Evolutionary conservation across 257 asterid species (phyloP).

Genomic region (Ilex asprella): DNA sequence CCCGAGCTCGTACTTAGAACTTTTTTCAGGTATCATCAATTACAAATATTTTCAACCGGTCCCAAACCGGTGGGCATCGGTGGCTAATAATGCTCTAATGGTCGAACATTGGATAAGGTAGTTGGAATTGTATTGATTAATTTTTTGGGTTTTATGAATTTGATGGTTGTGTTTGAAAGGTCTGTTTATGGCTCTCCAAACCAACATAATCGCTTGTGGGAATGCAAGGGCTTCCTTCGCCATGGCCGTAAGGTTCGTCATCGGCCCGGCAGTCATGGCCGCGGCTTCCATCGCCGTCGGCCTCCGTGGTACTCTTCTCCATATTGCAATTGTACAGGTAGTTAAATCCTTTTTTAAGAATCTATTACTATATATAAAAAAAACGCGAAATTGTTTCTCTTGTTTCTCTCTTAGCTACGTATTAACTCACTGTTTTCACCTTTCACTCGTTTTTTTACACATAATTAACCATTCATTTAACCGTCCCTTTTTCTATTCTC

Average conservation of each 20-base stretch:
- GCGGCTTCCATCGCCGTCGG: conserved; percentile 66
- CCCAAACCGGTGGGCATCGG: conserved; percentile 6
- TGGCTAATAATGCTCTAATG: not conserved
- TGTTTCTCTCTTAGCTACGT: not conserved
- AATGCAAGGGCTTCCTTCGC: conserved; percentile 53
- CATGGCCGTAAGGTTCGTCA: conserved; percentile 93
- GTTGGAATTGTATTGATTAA: conserved; percentile 22
- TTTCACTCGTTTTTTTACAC: not conserved
- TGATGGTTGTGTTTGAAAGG: conserved; percentile 36
- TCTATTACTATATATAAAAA: too few relatives aligned
- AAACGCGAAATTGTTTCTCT: too few relatives aligned
- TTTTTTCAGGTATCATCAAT: too few relatives aligned
- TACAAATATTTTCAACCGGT: too few relatives aligned
- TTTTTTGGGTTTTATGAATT: conserved; percentile 21
- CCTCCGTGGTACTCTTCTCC: conserved; percentile 50
- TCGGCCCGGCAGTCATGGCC: conserved; percentile 99
- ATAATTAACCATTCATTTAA: too few relatives aligned
- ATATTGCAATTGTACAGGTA: conserved; percentile 89
- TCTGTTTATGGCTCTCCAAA: conserved; percentile 84
- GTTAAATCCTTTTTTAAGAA: not conserved
- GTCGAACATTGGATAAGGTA: conserved; percentile 10
- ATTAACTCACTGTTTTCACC: not conserved
- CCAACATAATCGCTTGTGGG: too few relatives aligned
- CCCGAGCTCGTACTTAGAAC: too few relatives aligned
- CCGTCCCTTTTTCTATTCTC: too few relatives aligned